Conservation (phyloP, 139 green algal genomes). For the Diplosphaera chodatii region DNA sequence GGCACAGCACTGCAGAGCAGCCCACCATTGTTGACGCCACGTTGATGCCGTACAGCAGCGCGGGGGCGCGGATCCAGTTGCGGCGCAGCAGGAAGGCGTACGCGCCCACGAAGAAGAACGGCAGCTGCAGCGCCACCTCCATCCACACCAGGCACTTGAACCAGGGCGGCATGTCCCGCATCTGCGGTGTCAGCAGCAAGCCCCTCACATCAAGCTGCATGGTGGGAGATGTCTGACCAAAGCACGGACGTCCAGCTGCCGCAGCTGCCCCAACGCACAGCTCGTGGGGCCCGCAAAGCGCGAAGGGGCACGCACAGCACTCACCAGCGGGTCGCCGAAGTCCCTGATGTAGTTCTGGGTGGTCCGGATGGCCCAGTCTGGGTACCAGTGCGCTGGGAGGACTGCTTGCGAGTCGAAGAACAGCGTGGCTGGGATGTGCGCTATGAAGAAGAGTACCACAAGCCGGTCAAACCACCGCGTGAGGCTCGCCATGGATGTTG, state of each 20-base stretch:
- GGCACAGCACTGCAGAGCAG: too few species aligned
- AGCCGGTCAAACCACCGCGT: constrained; percentile 25
- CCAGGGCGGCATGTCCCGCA: constrained; percentile 49
- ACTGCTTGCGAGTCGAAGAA: constrained; percentile 63
- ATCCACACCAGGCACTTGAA: constrained; percentile 58
- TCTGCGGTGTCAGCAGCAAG: constrained; percentile 19
- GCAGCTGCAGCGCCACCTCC: constrained; percentile 65
- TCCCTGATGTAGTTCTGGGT: constrained; percentile 49
- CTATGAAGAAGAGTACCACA: constrained; percentile 46
- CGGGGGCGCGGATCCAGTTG: constrained; percentile 67
- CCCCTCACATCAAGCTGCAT: neutral
- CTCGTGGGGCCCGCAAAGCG: neutral
- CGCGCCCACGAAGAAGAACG: constrained; percentile 65
- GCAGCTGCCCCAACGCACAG: too few species aligned
- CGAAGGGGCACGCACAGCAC: neutral
- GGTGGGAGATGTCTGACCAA: neutral
- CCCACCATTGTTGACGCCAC: constrained; percentile 55
- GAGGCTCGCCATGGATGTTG: constrained; percentile 9
- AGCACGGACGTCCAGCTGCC: too few species aligned
- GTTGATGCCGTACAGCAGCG: constrained; percentile 60
- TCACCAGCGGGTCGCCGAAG: constrained; percentile 58
- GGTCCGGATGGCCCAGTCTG: constrained; percentile 15
- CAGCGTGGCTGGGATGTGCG: constrained; percentile 73
- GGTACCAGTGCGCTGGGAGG: constrained; percentile 32
- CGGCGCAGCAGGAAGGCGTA: constrained; percentile 43